Percentiles rank a stretch among this genome's conserved stretches.
Evolutionary conservation across 768 basidiomycete species (phyloP).

Genomic region (Strobilomyces dryophilus): DNA sequence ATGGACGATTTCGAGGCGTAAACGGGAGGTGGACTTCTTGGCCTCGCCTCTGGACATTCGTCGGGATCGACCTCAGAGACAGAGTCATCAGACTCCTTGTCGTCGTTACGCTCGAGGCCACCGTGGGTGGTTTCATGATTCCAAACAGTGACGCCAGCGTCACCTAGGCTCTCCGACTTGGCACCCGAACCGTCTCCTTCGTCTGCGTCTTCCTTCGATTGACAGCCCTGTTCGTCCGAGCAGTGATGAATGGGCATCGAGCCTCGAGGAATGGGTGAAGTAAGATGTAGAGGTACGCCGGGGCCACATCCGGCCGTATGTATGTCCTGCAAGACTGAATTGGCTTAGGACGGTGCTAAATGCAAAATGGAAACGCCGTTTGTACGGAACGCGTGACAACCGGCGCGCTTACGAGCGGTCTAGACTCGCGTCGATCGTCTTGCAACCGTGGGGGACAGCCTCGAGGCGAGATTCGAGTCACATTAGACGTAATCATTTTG

Average conservation of each 20-base stretch:
- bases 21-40: neutral
- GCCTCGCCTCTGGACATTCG: neutral
- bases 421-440: neutral
- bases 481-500: no score
- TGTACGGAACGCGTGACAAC: neutral
- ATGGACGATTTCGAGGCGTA: slow-evolving; percentile 6
- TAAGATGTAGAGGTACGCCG: neutral
- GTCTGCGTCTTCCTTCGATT: slow-evolving; percentile 13
- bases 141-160: no score
- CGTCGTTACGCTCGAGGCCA: slow-evolving; percentile 6
- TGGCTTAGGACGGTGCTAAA: neutral
- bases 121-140: no score
- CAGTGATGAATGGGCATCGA: slow-evolving; percentile 4
- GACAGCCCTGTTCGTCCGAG: neutral
- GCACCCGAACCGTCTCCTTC: slow-evolving; percentile 12
- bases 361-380: no score
- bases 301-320: no score
- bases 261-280: neutral
- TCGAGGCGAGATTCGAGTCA: no score
- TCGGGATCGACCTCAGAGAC: neutral
- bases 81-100: slow-evolving; percentile 4
- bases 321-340: neutral
- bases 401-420: neutral
- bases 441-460: no score
- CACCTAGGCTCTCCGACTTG: neutral